Percentiles rank a stretch among this genome's conserved stretches.
Evolutionary conservation across 768 basidiomycete genomes (phyloP).

Genomic region (Leccinum barrowsii): DNA sequence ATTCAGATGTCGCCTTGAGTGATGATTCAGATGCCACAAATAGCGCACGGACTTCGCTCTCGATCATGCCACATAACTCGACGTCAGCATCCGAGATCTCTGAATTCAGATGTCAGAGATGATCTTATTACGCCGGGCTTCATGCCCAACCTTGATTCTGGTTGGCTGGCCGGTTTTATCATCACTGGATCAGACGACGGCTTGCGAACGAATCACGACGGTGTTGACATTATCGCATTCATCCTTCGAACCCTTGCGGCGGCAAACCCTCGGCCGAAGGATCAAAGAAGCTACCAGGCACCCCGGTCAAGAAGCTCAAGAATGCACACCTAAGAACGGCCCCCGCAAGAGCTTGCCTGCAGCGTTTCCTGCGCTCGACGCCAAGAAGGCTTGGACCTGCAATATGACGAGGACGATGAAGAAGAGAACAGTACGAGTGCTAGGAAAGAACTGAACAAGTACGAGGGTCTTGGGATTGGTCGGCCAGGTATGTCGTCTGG

Average conservation of each 20-base stretch:
- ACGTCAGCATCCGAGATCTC: conserved; percentile 54
- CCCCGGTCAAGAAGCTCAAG: conserved; percentile 75
- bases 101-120: conserved; percentile 54
- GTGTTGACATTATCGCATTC: conserved; percentile 61
- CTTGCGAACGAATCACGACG: conserved; percentile 19
- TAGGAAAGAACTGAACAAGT: conserved; percentile 48
- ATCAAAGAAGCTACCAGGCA: conserved; percentile 68
- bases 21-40: conserved; percentile 48
- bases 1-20: conserved; percentile 60
- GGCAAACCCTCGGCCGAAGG: conserved; percentile 44
- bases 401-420: conserved; percentile 63
- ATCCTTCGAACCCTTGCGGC: conserved; percentile 67
- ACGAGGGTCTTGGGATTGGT: conserved; percentile 65
- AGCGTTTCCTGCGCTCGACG: conserved; percentile 50
- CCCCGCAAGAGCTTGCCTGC: conserved; percentile 74
- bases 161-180: conserved; percentile 54
- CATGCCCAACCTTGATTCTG: conserved; percentile 49
- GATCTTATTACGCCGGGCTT: conserved; percentile 71
- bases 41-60: conserved; percentile 19
- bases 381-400: conserved; percentile 27
- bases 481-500: conserved; percentile 39
- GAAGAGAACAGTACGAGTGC: conserved; percentile 60
- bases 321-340: conserved; percentile 55
- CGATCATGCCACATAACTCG: conserved; percentile 53
- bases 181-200: conserved; percentile 42